Percentiles rank a stretch among this genome's conserved stretches.
Evolutionary conservation across 2,329 filamentous ascomycete genomes (phyloP).

Genomic region (Aureobasidium sp.): DNA sequence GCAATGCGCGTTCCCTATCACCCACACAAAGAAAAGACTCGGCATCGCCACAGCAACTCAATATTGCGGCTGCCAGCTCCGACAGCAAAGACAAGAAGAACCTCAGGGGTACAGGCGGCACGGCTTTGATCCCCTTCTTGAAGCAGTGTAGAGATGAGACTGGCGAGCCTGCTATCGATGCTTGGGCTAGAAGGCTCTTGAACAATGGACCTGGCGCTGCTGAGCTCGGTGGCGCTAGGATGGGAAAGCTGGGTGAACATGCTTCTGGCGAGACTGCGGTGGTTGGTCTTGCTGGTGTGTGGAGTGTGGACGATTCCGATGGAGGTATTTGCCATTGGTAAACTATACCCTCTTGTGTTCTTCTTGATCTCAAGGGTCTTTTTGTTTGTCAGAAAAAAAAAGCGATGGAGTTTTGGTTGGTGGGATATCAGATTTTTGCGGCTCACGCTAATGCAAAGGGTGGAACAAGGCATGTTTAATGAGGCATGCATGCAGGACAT

Average conservation of each 20-base stretch:
- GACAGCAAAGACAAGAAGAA: constrained; percentile 40
- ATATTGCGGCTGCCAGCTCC: constrained; percentile 54
- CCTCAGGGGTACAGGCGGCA: constrained; percentile 85
- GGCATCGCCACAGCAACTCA: constrained; percentile 33
- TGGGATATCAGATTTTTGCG: background rate
- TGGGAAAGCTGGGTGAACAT: constrained; percentile 46
- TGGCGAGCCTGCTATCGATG: constrained; percentile 75
- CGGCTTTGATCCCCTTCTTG: constrained; percentile 86
- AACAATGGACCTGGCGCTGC: constrained; percentile 40
- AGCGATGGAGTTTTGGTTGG: constrained; percentile 9
- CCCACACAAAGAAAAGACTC: background rate
- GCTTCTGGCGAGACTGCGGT: constrained; percentile 48
- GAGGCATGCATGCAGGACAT: background rate
- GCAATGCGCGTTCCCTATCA: constrained; percentile 17
- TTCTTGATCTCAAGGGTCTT: background rate
- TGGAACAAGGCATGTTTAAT: background rate
- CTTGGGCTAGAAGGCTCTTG: constrained; percentile 52
- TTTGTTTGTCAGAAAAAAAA: background rate
- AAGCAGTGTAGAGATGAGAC: constrained; percentile 97
- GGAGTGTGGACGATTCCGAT: constrained; percentile 80
- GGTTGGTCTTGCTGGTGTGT: constrained; percentile 71
- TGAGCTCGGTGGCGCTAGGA: constrained; percentile 35
- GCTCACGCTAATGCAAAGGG: background rate
- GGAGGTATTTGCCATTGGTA: constrained; percentile 52
- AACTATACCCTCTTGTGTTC: background rate